A percentile compares a stretch with the other conserved stretches of the same genome.
Evolutionary conservation across 176 grass and related monocot species (phyloP).

Genomic region (Chrysopogon serrulatus): DNA sequence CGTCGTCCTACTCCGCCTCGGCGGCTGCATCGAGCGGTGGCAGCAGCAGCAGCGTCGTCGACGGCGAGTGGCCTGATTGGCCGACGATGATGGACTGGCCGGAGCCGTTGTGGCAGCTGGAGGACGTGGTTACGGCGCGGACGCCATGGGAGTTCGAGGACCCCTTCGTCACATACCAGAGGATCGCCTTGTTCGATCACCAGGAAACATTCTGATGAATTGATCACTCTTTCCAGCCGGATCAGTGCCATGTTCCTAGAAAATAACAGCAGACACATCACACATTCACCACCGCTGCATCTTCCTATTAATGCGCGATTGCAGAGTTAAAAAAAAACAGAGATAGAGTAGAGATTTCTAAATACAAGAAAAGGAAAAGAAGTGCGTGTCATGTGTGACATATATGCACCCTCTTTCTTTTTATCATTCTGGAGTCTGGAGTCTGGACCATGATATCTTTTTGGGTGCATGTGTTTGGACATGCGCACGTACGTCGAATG

Average conservation of each 20-base stretch:
- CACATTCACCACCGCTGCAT: neutral
- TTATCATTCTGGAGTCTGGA: neutral
- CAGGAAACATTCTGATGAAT: constrained; percentile 47
- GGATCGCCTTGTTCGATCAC: constrained; percentile 50
- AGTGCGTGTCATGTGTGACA: constrained; percentile 21
- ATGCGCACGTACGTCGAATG: neutral
- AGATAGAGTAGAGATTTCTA: neutral
- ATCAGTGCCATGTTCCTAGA: neutral
- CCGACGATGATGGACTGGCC: constrained; percentile 67
- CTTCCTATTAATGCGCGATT: neutral
- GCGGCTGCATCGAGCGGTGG: constrained; percentile 15
- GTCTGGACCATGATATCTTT: too few species aligned
- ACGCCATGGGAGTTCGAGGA: constrained; percentile 41
- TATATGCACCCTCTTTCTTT: neutral
- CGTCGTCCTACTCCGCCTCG: constrained; percentile 15
- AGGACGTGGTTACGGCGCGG: constrained; percentile 45
- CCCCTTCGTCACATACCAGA: constrained; percentile 54
- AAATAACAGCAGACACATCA: neutral
- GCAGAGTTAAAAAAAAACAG: neutral
- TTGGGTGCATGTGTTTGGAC: neutral
- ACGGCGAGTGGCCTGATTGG: constrained; percentile 37
- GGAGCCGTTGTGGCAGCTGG: constrained; percentile 55
- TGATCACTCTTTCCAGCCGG: neutral
- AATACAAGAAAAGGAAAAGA: neutral
- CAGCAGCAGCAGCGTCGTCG: neutral